phyloP scores from a whole-genome alignment of 2,329 filamentous ascomycete species.

The Ophiosphaerella narmari region DNA sequence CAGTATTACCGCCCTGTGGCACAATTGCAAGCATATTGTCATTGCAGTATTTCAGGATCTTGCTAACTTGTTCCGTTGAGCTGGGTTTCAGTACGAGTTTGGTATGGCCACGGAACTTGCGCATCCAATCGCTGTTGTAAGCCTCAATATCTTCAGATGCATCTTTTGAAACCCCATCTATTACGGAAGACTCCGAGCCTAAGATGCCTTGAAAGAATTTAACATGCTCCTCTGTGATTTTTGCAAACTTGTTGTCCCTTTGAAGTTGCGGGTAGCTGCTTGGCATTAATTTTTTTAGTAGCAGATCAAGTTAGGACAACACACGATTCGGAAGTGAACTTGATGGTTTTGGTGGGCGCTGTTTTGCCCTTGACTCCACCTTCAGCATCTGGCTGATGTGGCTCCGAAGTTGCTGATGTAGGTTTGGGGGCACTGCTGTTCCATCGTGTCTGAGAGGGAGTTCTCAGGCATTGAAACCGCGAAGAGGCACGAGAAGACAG shows the following conservation, averaged over 20 bases:
- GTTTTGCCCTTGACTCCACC: constrained; percentile 40
- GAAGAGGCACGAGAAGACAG: constrained; percentile 30
- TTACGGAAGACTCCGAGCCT: constrained; percentile 75
- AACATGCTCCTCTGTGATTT: constrained; percentile 78
- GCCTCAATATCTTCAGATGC: constrained; percentile 80
- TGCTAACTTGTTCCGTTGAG: constrained; percentile 85
- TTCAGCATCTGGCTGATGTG: constrained; percentile 44
- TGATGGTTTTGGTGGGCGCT: constrained; percentile 56
- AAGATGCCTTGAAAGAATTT: constrained; percentile 81
- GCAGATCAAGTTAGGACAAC: constrained; percentile 10
- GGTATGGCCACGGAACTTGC: constrained; percentile 92
- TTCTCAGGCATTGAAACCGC: constrained; percentile 28
- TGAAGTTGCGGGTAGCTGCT: constrained; percentile 74
- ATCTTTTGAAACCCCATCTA: constrained; percentile 80
- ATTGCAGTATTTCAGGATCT: constrained; percentile 93
- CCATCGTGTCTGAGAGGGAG: constrained; percentile 43
- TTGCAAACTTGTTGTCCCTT: constrained; percentile 74
- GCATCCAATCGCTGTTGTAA: constrained; percentile 99
- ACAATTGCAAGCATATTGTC: constrained; percentile 90
- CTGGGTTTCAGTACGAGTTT: constrained; percentile 84
- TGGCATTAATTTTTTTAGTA: constrained; percentile 5
- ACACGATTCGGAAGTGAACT: constrained; percentile 80
- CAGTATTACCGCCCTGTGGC: constrained; percentile 96
- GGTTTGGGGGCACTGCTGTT: constrained; percentile 44
- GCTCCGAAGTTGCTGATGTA: constrained; percentile 49